Evolutionary conservation across 768 basidiomycete genomes (phyloP).

Genomic region (Leucocoprinus birnbaumii): DNA sequence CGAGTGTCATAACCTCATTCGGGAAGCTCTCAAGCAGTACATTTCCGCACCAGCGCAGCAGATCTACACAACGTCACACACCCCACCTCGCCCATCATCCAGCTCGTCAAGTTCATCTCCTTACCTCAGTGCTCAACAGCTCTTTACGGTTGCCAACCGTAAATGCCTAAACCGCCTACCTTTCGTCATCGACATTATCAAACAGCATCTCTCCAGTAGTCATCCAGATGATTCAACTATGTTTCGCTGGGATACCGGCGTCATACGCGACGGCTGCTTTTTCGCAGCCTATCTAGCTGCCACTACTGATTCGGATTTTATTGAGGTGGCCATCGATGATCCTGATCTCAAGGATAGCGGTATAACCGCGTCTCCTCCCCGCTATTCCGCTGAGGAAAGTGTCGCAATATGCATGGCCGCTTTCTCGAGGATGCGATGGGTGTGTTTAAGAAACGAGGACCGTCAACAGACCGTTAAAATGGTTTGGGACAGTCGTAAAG

Average conservation of each 20-base stretch:
- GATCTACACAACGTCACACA: slow-evolving; percentile 33
- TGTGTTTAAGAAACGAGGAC: slow-evolving; percentile 71
- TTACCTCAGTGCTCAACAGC: slow-evolving; percentile 42
- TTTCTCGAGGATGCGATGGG: slow-evolving; percentile 83
- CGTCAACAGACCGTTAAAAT: slow-evolving; percentile 58
- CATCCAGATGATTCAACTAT: slow-evolving; percentile 38
- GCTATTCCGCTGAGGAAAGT: slow-evolving; percentile 38
- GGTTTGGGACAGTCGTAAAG: slow-evolving; percentile 46
- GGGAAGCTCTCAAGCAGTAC: slow-evolving; percentile 73
- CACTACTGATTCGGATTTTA: slow-evolving; percentile 47
- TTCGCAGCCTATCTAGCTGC: slow-evolving; percentile 81
- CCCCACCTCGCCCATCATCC: slow-evolving; percentile 46
- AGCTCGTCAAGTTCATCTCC: slow-evolving; percentile 39
- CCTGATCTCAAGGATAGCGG: slow-evolving; percentile 31
- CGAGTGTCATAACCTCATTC: slow-evolving; percentile 87
- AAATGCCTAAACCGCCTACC: slow-evolving; percentile 53
- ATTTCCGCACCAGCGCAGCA: slow-evolving; percentile 22
- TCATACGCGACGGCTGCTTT: slow-evolving; percentile 88
- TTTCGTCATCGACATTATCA: slow-evolving; percentile 46
- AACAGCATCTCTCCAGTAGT: slow-evolving; percentile 40
- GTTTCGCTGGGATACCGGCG: slow-evolving; percentile 82
- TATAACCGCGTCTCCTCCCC: slow-evolving; percentile 21
- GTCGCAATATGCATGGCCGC: slow-evolving; percentile 65
- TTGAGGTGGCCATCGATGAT: slow-evolving; percentile 30
- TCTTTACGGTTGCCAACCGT: slow-evolving; percentile 46